phyloP scores from a whole-genome alignment of 148 eudicot species.

The Fallopia convolvulus region DNA sequence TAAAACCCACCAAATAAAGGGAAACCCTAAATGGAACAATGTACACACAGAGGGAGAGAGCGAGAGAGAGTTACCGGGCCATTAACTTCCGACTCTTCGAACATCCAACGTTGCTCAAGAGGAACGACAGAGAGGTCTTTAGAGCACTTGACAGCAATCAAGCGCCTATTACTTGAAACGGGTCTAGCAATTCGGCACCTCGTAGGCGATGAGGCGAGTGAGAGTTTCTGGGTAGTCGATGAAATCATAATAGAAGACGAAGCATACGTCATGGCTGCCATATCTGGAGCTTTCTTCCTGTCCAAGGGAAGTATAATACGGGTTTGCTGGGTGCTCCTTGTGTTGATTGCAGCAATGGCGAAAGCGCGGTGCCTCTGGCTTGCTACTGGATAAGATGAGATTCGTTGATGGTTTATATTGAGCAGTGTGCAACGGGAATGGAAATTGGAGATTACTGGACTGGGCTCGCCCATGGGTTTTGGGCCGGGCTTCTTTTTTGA shows the following conservation, averaged over 20 bases:
- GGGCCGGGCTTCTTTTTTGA: neutral
- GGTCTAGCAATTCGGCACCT: neutral
- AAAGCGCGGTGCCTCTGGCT: neutral
- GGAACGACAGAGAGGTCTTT: constrained; percentile 37
- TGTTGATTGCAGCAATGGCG: neutral
- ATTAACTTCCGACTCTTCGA: constrained; percentile 35
- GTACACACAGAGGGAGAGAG: neutral
- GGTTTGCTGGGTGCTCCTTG: neutral
- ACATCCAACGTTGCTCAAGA: constrained; percentile 80
- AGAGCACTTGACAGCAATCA: constrained; percentile 17
- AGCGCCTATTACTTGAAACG: neutral
- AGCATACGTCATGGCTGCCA: constrained; percentile 48
- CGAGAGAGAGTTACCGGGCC: constrained; percentile 51
- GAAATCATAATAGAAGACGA: constrained; percentile 32
- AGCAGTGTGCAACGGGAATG: neutral
- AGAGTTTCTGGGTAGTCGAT: constrained; percentile 28
- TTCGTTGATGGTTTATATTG: neutral
- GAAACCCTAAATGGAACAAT: neutral
- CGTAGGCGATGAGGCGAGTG: constrained; percentile 17
- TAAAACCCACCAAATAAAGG: neutral
- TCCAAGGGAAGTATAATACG: neutral
- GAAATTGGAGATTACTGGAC: neutral
- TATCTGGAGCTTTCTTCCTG: neutral
- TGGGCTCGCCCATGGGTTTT: neutral
- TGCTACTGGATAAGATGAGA: constrained; percentile 6